Base-by-base conservation (phyloP, 2,329 filamentous ascomycete species). In the Onygenales sp. region DNA sequence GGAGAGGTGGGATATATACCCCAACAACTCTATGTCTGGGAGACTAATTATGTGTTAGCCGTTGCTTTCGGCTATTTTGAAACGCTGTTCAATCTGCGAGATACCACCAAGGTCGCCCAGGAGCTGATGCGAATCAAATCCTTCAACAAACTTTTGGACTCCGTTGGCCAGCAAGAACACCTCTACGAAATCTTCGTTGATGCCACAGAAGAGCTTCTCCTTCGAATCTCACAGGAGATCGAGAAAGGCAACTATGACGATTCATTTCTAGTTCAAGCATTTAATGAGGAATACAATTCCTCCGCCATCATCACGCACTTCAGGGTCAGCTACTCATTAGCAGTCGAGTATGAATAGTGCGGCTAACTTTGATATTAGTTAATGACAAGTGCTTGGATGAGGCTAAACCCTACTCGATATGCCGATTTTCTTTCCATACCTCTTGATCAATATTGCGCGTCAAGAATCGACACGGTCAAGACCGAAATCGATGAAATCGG, bases 41-140 rank as follows among this genome's bases (percentile, higher is more conserved):
- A 32, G 32, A 56, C 60, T 65, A 49, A 32, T 31, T 50, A 27
- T 27, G 36, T 47, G 48, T 38, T 68, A 97, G 93, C 92, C 50
- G 87, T 95, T 66, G 90, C 85, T 27, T 98, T 95, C 70, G 85
- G 84, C 59, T 97, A 96, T 70, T 95, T 94, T 66, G 93, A 98
- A 71, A 85, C 83, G 45, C 78, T 97, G 52, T 77, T 92, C 62
- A 81, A 82, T 58, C 74, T 80, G 46, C 83, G 82, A 61, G 83
- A 89, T 66, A 74, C 75, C 54, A 73, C 75, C 58, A 81, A 83
- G 60, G 76, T 94, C 55, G 77, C 84, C 38, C 79, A 79, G 59
- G 92, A 97, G 70, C 75, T 83, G 54, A 77, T 79, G 27, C 85
- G 92, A 38, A 77, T 97, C 52, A 81, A 78, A 56, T 84, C 80